phyloP scores from a whole-genome alignment of 2,329 filamentous ascomycete species.

The Fusarium sp. region DNA sequence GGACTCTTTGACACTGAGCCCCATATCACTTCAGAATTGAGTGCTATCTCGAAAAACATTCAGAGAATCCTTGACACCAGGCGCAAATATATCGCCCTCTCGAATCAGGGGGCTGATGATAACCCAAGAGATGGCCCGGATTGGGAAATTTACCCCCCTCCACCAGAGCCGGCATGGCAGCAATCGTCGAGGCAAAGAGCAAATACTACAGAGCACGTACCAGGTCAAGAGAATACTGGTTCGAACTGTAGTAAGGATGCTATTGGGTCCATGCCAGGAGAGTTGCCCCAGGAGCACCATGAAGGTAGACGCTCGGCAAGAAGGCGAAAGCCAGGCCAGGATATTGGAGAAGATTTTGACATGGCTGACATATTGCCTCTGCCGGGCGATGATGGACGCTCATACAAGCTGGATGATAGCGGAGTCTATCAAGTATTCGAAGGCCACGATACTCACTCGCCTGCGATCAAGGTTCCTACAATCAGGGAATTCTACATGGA shows the following conservation, averaged over 20 bases:
- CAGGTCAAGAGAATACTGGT: slow-evolving; percentile 30
- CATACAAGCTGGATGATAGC: slow-evolving; percentile 79
- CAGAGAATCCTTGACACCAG: slow-evolving; percentile 88
- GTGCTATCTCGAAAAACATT: slow-evolving; percentile 87
- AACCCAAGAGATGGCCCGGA: slow-evolving; percentile 85
- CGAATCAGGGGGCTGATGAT: slow-evolving; percentile 80
- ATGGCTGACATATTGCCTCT: slow-evolving; percentile 80
- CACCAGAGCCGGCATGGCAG: slow-evolving; percentile 87
- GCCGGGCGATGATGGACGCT: slow-evolving; percentile 74
- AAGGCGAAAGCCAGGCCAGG: slow-evolving; percentile 83
- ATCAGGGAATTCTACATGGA: slow-evolving; percentile 97
- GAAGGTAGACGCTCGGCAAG: slow-evolving; percentile 59
- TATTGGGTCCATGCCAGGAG: background rate
- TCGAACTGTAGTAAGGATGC: slow-evolving; percentile 18
- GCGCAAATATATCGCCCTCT: slow-evolving; percentile 87
- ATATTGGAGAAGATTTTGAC: slow-evolving; percentile 92
- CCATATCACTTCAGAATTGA: slow-evolving; percentile 83
- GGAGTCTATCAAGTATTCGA: slow-evolving; percentile 95
- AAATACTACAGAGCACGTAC: slow-evolving; percentile 21
- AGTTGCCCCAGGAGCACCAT: slow-evolving; percentile 33
- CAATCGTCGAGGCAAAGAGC: slow-evolving; percentile 38
- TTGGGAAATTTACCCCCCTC: slow-evolving; percentile 91
- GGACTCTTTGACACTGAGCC: slow-evolving; percentile 74
- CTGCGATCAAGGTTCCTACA: slow-evolving; percentile 85
- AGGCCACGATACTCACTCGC: slow-evolving; percentile 67